phyloP scores from a whole-genome alignment of 495 filamentous ascomycete genomes.

The Penicillium goetzii region DNA sequence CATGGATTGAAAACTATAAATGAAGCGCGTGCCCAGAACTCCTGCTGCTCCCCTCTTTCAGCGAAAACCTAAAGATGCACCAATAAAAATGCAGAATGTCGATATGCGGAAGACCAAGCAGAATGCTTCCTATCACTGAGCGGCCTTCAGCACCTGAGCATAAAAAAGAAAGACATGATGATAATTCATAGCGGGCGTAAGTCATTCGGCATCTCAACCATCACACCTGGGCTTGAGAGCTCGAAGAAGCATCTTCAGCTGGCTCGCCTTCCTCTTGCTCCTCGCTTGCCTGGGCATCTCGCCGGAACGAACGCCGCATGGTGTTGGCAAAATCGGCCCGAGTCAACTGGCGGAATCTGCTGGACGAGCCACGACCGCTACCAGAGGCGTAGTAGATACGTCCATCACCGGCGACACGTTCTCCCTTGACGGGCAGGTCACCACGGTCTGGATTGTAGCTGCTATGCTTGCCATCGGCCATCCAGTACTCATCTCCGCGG shows the following conservation, averaged over 20 bases:
- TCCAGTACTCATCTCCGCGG: slow-evolving; percentile 38
- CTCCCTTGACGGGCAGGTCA: slow-evolving; percentile 30
- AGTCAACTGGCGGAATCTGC: slow-evolving; percentile 25
- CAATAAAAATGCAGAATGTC: slow-evolving; percentile 14
- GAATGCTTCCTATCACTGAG: neutral
- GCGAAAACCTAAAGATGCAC: slow-evolving; percentile 13
- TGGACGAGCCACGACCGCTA: slow-evolving; percentile 25
- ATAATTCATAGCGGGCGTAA: neutral
- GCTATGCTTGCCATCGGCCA: slow-evolving; percentile 38
- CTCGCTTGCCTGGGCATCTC: slow-evolving; percentile 15
- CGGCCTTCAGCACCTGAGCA: slow-evolving; percentile 17
- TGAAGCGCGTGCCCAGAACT: neutral
- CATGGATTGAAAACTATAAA: neutral
- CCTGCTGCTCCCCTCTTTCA: neutral
- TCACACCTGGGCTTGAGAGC: neutral
- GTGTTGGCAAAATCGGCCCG: slow-evolving; percentile 27
- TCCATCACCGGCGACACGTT: slow-evolving; percentile 20
- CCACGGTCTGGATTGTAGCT: slow-evolving; percentile 33
- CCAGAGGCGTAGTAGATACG: slow-evolving; percentile 29
- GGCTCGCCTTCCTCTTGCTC: neutral
- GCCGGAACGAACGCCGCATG: slow-evolving; percentile 3
- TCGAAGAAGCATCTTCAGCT: neutral
- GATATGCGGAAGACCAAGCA: neutral
- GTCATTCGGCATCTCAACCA: neutral
- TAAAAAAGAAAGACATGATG: neutral